phyloP scores from a whole-genome alignment of 768 basidiomycete genomes.

The Boletus rex-veris region DNA sequence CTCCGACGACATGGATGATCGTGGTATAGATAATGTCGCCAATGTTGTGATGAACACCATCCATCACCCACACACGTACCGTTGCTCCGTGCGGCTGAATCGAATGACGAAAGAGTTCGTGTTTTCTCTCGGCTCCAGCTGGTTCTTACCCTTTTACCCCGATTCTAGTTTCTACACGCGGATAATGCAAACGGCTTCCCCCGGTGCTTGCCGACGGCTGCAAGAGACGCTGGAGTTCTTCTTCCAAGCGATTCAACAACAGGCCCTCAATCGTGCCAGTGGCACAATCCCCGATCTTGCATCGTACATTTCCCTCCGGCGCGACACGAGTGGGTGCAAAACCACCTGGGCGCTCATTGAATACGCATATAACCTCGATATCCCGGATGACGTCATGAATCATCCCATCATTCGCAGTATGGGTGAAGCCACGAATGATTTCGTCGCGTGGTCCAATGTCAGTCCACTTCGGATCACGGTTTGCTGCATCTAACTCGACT shows the following conservation, averaged over 20 bases:
- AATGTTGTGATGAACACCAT: constrained; percentile 70
- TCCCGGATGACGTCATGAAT: constrained; percentile 81
- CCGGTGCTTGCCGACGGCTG: constrained; percentile 68
- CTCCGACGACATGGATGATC: constrained; percentile 74
- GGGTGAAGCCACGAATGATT: constrained; percentile 74
- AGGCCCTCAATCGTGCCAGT: constrained; percentile 61
- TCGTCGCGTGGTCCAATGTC: constrained; percentile 86
- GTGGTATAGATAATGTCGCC: constrained; percentile 52
- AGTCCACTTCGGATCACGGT: constrained; percentile 24
- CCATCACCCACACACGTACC: constrained; percentile 60
- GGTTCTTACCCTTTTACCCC: not conserved
- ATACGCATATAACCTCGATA: constrained; percentile 72
- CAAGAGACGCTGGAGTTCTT: constrained; percentile 76
- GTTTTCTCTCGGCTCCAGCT: not conserved
- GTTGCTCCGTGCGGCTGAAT: constrained; percentile 54
- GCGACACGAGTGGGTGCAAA: constrained; percentile 82
- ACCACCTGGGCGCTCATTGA: constrained; percentile 80
- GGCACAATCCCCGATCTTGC: constrained; percentile 72
- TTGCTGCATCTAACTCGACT: not conserved
- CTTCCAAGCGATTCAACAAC: constrained; percentile 74
- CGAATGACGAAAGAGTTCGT: constrained; percentile 74
- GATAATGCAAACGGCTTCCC: constrained; percentile 58
- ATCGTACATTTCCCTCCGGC: constrained; percentile 74
- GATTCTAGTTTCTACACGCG: constrained; percentile 63
- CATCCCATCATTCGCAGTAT: constrained; percentile 64